These are phyloP conservation scores for Xylaria castorea DNA, from an alignment of 495 filamentous ascomycete genomes.

Conservation along the genomic window DNA sequence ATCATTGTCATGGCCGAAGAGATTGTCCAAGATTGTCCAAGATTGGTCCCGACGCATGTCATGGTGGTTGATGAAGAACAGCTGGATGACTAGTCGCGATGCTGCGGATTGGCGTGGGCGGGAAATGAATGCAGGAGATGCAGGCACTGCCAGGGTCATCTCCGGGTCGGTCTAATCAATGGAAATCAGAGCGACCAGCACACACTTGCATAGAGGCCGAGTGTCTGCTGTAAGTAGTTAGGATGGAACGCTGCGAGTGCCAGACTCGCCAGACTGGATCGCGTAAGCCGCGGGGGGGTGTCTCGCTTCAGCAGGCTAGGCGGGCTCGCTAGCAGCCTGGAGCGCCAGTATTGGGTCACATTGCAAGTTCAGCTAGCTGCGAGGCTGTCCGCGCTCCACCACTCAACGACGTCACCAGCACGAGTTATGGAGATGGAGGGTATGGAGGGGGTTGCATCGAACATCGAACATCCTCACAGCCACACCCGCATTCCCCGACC, in stretches of 20 bases:
- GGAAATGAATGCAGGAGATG: conserved; percentile 19
- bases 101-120: conserved; percentile 13
- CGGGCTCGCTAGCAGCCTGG: neutral
- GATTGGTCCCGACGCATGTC: neutral
- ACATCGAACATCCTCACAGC: conserved; percentile 16
- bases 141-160: conserved; percentile 21
- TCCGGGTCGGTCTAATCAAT: conserved; percentile 1
- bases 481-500: conserved; percentile 13
- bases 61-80: neutral
- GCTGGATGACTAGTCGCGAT: neutral
- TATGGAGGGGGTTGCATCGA: conserved; percentile 9
- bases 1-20: neutral
- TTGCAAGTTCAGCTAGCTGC: conserved; percentile 8
- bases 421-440: neutral
- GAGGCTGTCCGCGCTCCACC: neutral
- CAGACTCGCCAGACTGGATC: neutral
- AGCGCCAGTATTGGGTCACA: conserved; percentile 5
- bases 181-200: conserved; percentile 16
- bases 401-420: conserved; percentile 20
- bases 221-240: neutral
- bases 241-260: conserved; percentile 1
- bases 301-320: conserved; percentile 15
- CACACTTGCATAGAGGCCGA: conserved; percentile 22
- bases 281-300: conserved; percentile 6
- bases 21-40: neutral